Conservation (phyloP, 805 yeast genomes). For the Candida quercuum region DNA sequence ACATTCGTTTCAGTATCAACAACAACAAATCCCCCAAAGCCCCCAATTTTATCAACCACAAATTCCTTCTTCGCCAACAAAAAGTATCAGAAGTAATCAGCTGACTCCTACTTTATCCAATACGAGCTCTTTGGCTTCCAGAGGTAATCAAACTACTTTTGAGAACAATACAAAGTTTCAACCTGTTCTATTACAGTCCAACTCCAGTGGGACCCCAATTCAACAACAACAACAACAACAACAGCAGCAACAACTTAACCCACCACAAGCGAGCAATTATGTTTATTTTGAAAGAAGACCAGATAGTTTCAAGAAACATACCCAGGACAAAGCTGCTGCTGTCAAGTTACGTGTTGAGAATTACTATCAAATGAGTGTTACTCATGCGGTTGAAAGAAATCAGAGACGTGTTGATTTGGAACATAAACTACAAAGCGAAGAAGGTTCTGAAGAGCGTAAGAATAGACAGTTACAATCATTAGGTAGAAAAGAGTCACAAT, state of each 20-base stretch:
- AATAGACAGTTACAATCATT: slow-evolving; percentile 72
- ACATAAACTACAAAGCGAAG: slow-evolving; percentile 66
- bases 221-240: slow-evolving; percentile 9
- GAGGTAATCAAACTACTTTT: slow-evolving; percentile 6
- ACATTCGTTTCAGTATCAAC: slow-evolving; percentile 14
- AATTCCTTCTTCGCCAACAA: slow-evolving; percentile 27
- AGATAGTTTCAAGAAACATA: slow-evolving; percentile 24
- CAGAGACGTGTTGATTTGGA: slow-evolving; percentile 86
- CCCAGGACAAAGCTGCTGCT: slow-evolving; percentile 35
- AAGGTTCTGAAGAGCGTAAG: slow-evolving; percentile 63
- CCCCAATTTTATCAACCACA: slow-evolving; percentile 25
- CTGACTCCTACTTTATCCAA: slow-evolving; percentile 21
- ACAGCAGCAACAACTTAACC: not conserved
- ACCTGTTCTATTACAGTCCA: slow-evolving; percentile 15
- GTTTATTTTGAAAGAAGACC: slow-evolving; percentile 26
- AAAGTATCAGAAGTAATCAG: slow-evolving; percentile 23
- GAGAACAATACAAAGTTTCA: slow-evolving; percentile 12
- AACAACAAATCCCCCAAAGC: slow-evolving; percentile 21
- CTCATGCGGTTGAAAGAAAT: slow-evolving; percentile 90
- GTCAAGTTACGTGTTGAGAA: slow-evolving; percentile 74
- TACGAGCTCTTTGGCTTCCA: slow-evolving; percentile 19
- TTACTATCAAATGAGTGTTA: slow-evolving; percentile 88
- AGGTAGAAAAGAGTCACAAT: slow-evolving; percentile 86
- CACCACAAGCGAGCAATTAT: too few species aligned
- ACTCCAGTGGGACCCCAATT: slow-evolving; percentile 5